These are phyloP conservation scores for Coniochaeta sp. DNA, from an alignment of 2,329 filamentous ascomycete genomes.

Conservation along the genomic window DNA sequence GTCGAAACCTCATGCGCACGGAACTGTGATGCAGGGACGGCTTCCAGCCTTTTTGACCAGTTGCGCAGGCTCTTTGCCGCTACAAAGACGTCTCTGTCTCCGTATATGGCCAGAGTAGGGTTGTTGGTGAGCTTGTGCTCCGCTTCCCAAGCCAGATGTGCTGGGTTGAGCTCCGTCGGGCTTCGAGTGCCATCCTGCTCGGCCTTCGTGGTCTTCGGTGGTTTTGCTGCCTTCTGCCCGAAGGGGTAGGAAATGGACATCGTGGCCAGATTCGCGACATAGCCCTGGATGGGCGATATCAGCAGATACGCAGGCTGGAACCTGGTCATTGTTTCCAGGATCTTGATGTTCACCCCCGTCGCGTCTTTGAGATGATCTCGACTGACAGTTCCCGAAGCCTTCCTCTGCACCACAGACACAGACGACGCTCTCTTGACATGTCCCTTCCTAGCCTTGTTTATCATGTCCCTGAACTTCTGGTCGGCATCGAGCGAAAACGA, in stretches of 20 bases:
- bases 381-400: constrained; percentile 6
- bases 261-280: constrained; percentile 55
- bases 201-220: constrained; percentile 8
- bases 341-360: constrained; percentile 23
- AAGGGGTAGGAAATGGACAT: constrained; percentile 41
- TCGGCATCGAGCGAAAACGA: constrained; percentile 37
- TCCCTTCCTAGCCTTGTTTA: constrained; percentile 30
- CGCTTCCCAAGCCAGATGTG: constrained; percentile 19
- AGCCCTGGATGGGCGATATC: constrained; percentile 59
- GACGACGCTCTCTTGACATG: constrained; percentile 11
- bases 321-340: neutral
- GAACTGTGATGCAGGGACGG: constrained; percentile 31
- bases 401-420: neutral
- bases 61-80: constrained; percentile 53
- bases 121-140: constrained; percentile 51
- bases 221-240: constrained; percentile 14
- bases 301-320: constrained; percentile 51
- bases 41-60: constrained; percentile 34
- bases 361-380: constrained; percentile 13
- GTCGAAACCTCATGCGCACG: constrained; percentile 34
- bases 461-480: constrained; percentile 38
- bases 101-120: constrained; percentile 65
- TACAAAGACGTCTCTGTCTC: constrained; percentile 69
- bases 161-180: constrained; percentile 6
- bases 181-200: neutral